These are phyloP conservation scores for Incumbomyces delicatus DNA, from an alignment of 2,329 filamentous ascomycete species.

Conservation along the genomic window DNA sequence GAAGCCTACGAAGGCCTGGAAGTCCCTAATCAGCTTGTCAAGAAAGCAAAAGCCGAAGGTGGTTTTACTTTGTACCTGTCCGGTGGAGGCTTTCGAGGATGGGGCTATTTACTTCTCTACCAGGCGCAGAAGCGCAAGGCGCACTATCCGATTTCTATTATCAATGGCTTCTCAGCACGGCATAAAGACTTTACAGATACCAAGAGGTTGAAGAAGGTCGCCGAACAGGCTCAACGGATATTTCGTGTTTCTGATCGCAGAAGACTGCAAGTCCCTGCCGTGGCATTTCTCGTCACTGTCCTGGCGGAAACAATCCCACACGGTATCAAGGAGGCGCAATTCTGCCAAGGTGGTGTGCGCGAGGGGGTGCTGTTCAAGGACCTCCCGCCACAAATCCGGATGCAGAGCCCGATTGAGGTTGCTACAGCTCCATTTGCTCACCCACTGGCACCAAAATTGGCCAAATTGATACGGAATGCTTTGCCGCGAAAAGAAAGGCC, in stretches of 20 bases:
- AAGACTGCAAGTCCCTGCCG: slow-evolving; percentile 71
- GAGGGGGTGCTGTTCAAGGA: slow-evolving; percentile 63
- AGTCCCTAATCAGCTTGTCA: slow-evolving; percentile 45
- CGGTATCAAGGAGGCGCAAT: slow-evolving; percentile 61
- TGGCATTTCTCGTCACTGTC: slow-evolving; percentile 68
- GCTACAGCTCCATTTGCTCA: slow-evolving; percentile 46
- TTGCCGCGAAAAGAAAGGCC: slow-evolving; percentile 29
- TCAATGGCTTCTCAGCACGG: slow-evolving; percentile 64
- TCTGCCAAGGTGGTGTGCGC: slow-evolving; percentile 77
- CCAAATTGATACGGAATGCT: slow-evolving; percentile 37
- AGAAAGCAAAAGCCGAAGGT: slow-evolving; percentile 34
- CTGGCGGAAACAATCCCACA: slow-evolving; percentile 59
- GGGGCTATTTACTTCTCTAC: slow-evolving; percentile 80
- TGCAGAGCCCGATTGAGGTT: slow-evolving; percentile 57
- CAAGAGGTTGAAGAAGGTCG: slow-evolving; percentile 71
- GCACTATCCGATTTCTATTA: slow-evolving; percentile 76
- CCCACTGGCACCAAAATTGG: slow-evolving; percentile 38
- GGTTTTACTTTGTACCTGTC: slow-evolving; percentile 71
- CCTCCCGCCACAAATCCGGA: slow-evolving; percentile 49
- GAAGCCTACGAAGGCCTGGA: slow-evolving; percentile 47
- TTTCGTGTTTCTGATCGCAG: slow-evolving; percentile 74
- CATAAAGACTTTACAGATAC: slow-evolving; percentile 64
- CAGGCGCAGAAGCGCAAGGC: slow-evolving; percentile 57
- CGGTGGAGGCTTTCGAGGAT: slow-evolving; percentile 81
- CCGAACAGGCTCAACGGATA: slow-evolving; percentile 60